These are phyloP conservation scores for Venturia nashicola DNA, from an alignment of 2,329 filamentous ascomycete genomes.

Conservation along the genomic window DNA sequence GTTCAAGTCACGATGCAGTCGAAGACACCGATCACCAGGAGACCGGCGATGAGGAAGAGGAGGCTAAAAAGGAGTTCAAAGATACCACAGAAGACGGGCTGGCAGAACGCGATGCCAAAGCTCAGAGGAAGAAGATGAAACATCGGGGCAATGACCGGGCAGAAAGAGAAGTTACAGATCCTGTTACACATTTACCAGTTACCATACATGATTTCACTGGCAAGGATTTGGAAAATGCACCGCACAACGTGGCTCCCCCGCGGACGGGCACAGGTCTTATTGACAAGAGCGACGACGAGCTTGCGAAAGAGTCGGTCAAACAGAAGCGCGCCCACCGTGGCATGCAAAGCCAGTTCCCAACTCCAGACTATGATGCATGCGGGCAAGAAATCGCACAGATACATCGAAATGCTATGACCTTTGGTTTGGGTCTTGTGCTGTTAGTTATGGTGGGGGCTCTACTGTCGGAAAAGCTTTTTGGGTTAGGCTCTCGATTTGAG, in stretches of 20 bases:
- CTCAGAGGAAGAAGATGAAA: constrained; percentile 37
- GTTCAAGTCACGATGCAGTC: background rate
- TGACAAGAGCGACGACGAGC: constrained; percentile 31
- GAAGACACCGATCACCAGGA: constrained; percentile 21
- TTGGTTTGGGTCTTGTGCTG: constrained; percentile 23
- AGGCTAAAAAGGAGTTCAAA: constrained; percentile 18
- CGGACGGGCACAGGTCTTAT: constrained; percentile 33
- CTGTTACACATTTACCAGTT: constrained; percentile 58
- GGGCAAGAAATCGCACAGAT: constrained; percentile 32
- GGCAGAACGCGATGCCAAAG: constrained; percentile 28
- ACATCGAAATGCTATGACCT: constrained; percentile 29
- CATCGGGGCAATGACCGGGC: constrained; percentile 34
- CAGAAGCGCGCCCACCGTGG: constrained; percentile 29
- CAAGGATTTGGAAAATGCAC: constrained; percentile 37
- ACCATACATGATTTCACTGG: constrained; percentile 56
- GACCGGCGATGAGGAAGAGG: constrained; percentile 15
- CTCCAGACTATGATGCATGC: constrained; percentile 36
- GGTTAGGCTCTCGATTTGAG: background rate
- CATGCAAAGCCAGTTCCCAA: constrained; percentile 41
- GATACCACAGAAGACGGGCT: constrained; percentile 34
- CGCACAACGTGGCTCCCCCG: constrained; percentile 15
- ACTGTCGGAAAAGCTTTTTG: constrained; percentile 11
- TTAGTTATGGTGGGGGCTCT: constrained; percentile 17
- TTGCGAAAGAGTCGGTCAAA: constrained; percentile 31
- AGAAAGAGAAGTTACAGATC: constrained; percentile 55